These are phyloP conservation scores for Entrophospora sp. DNA, from an alignment of 192 early-diverging fungal species.

Conservation along the genomic window DNA sequence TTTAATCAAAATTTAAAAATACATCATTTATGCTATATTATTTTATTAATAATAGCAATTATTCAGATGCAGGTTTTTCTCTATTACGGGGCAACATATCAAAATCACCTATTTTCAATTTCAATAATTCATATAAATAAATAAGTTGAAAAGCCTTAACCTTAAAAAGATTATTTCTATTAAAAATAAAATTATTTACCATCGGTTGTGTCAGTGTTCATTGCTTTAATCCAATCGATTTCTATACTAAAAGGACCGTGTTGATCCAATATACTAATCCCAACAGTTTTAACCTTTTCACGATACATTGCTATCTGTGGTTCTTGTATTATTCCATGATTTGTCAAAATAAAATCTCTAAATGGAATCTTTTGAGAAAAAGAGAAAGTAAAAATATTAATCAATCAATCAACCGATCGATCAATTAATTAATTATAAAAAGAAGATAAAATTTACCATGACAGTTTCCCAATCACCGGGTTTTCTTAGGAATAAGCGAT, in stretches of 20 bases:
- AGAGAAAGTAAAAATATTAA: neutral
- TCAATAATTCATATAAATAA: too few species aligned
- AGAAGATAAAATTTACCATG: constrained; percentile 44
- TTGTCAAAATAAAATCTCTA: constrained; percentile 85
- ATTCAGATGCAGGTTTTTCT: too few species aligned
- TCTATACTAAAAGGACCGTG: constrained; percentile 83
- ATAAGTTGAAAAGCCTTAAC: too few species aligned
- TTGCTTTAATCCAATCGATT: constrained; percentile 84
- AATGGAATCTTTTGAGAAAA: constrained; percentile 98
- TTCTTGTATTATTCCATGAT: constrained; percentile 77
- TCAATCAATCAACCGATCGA: neutral
- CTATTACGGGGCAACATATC: too few species aligned
- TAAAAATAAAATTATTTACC: too few species aligned
- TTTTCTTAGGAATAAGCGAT: constrained; percentile 75
- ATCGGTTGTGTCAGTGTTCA: constrained; percentile 55
- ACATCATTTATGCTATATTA: too few species aligned
- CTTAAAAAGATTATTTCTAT: too few species aligned
- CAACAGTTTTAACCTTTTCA: constrained; percentile 78
- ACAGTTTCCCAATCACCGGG: constrained; percentile 91
- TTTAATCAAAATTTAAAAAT: too few species aligned
- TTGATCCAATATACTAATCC: constrained; percentile 75
- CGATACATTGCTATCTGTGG: constrained; percentile 81
- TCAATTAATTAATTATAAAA: neutral
- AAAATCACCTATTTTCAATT: too few species aligned
- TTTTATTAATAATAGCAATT: too few species aligned